Conservation (phyloP, 768 basidiomycete species). For the Kwoniella mangroviensis region DNA sequence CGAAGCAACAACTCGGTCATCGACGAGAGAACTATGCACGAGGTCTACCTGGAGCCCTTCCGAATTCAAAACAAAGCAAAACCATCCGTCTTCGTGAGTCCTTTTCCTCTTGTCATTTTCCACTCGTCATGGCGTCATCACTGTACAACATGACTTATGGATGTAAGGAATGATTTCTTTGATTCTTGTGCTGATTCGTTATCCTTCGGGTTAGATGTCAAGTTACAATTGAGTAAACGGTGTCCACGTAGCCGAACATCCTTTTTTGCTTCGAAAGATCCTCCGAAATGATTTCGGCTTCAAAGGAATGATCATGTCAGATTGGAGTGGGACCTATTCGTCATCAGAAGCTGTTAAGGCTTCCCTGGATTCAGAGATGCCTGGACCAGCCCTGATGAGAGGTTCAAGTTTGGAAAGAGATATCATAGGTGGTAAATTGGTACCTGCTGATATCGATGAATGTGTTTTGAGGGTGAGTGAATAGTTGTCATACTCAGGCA, state of each 20-base stretch:
- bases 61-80: conserved; percentile 63
- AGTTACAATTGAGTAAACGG: conserved; percentile 66
- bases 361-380: conserved; percentile 72
- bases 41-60: conserved; percentile 70
- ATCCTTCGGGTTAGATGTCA: conserved; percentile 60
- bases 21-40: conserved; percentile 64
- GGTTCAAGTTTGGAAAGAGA: conserved; percentile 57
- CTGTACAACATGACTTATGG: background rate
- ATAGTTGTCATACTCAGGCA: background rate
- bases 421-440: conserved; percentile 66
- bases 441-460: conserved; percentile 68
- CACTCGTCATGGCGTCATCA: too few relatives aligned
- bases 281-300: conserved; percentile 76
- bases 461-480: conserved; percentile 66
- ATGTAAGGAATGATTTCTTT: background rate
- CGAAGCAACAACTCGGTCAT: conserved; percentile 64
- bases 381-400: conserved; percentile 44
- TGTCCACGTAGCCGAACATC: conserved; percentile 71
- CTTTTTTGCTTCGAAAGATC: conserved; percentile 66
- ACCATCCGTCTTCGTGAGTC: conserved; percentile 70
- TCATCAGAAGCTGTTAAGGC: conserved; percentile 70
- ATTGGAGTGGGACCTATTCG: conserved; percentile 78
- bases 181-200: background rate
- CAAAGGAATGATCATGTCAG: conserved; percentile 76
- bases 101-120: background rate